Evolutionary conservation across 2,329 filamentous ascomycete species (phyloP), one percentile per base, ranked within the genome.

Genomic region (Aspergillus aculeatus): DNA sequence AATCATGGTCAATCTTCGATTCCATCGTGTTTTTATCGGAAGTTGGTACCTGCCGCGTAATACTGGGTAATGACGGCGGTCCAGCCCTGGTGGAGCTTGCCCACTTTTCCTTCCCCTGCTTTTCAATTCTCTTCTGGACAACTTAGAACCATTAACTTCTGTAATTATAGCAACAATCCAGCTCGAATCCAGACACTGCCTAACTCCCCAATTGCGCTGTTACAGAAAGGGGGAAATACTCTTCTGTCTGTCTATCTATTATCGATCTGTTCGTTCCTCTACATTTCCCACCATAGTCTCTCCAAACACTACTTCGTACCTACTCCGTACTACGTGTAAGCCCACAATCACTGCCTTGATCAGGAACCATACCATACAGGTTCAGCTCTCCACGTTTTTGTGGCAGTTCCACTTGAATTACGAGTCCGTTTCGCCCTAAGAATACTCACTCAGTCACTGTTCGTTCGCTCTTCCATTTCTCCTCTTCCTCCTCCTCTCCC

Each of bases 371-470:
- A 44, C 38, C 38, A 44, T 44, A 44, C 38, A 19, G 14, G 14
- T 35, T 44, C 38, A n/a, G 16, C 38, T 44, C n/a, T 19, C 38
- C 38, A 44, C 38, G 32, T 29, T 35, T 35, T 35, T 16, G 32
- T 35, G 32, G 32, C 38, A 44, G 38, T 44, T 44, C 32, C 32
- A 35, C 32, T 16, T 12, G 38, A 44, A 44, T 44, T 44, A 44
- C 38, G 38, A 44, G 38, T 16, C 38, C 14, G 38, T 44, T 44
- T 44, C 38, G 38, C 16, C 38, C 38, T n/a, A 44, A 44, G 38
- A 44, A 44, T 44, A 44, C 41, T 47, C 50, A 48, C 50, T 52
- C 57, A 32, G 48, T 55, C 24, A 52, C 44, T 23, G 23, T 23
- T 44, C 19, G 2, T 26, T 51, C 14, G 16, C 21, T 24, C 47